Base-by-base conservation (phyloP, 805 yeast genomes). In the Tetrapisispora taiwanensis region DNA sequence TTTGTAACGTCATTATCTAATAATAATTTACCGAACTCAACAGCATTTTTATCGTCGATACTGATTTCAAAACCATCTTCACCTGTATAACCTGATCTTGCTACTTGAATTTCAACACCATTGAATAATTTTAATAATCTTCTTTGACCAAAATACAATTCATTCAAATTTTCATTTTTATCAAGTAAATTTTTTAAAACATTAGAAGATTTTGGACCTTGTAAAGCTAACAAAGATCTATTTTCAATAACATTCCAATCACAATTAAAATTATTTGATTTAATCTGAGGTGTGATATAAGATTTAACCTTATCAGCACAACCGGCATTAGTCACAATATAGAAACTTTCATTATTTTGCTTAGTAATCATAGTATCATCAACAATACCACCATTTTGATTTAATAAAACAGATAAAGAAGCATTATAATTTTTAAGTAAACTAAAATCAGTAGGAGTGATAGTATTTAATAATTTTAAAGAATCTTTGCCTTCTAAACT, bases 11-110 rank as follows among this genome's bases (percentile, higher is more conserved):
- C 74, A 41, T 72, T 69, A 45, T 58, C 78, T 33, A 74, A 72
- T 41, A 87, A 65, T 7, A 74, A 69, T 46, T 74, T 66, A 36
- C 92, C 78, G 52, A 92, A 77, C 1, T 73, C 76, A 27, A 68
- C 60, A 1, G 90, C 81, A 19, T 71, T 60, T 42, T 71, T 67
- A 45, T 75, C 69, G 24, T 86, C 82, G 48, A 89, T 80, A 8
- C 94, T 80, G 46, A 90, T 75, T 64, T 92, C 98, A 63, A 92
- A 90, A 1, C 98, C 98, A 62, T 92, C 98, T 66, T 92, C 98
- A 17, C 98, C 98, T 7, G 98, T 92, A 70, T 92, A 92, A 2
- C 98, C 98, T 20, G 95, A 85, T 65, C 98, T 80, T 3, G 95
- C 84, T n/a, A 88, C 73, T 59, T 88, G 95, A 42, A 83, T 71